Conservation (phyloP, 2,329 filamentous ascomycete species). For the Moelleriella libera region DNA sequence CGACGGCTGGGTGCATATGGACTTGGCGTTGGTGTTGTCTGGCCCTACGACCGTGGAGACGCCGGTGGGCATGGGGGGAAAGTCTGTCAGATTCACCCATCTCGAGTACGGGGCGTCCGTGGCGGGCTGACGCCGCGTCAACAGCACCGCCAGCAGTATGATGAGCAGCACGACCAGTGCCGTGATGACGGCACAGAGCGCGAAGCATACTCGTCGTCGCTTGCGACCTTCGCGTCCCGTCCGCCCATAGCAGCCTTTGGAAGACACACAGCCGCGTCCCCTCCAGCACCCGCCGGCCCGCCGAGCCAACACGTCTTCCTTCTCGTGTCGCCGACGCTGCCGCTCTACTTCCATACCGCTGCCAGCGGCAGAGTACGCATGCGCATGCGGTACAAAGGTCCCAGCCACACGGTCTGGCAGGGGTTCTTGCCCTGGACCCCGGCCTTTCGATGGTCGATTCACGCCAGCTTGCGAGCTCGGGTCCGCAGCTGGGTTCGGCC, state of each 20-base stretch:
- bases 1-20: constrained; percentile 55
- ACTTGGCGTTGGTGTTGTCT: constrained; percentile 47
- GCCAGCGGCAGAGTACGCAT: constrained; percentile 25
- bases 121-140: constrained; percentile 21
- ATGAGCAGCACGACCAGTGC: constrained; percentile 42
- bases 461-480: constrained; percentile 51
- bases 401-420: constrained; percentile 30
- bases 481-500: constrained; percentile 45
- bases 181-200: constrained; percentile 34
- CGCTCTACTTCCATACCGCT: constrained; percentile 32
- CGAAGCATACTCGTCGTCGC: constrained; percentile 44
- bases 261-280: constrained; percentile 48
- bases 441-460: constrained; percentile 34
- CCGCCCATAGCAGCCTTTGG: constrained; percentile 51
- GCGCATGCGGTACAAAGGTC: constrained; percentile 29
- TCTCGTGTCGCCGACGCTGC: constrained; percentile 43
- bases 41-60: constrained; percentile 66
- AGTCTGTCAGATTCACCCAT: constrained; percentile 78
- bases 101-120: constrained; percentile 21
- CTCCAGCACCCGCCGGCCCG: constrained; percentile 49
- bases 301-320: constrained; percentile 46
- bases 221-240: constrained; percentile 49
- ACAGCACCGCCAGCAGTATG: constrained; percentile 41
- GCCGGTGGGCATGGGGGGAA: constrained; percentile 75
- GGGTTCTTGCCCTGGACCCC: constrained; percentile 1